These are phyloP conservation scores for Cercospora sp. DNA, from an alignment of 2,329 filamentous ascomycete genomes.

Conservation along the genomic window DNA sequence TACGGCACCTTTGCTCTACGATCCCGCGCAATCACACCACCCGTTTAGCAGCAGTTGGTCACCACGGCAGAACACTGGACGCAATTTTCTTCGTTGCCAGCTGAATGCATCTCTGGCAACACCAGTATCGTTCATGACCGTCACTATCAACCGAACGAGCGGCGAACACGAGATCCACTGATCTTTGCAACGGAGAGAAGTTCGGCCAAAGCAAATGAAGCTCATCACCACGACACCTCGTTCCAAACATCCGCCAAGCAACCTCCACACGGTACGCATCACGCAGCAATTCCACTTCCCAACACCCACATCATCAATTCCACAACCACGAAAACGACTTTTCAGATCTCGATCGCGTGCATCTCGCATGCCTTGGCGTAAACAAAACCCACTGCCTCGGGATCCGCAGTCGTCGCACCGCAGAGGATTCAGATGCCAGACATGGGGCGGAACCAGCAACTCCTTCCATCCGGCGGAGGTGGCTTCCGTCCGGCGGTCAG, in stretches of 20 bases:
- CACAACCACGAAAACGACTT: not conserved
- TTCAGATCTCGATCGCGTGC: not conserved
- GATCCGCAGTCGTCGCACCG: not conserved
- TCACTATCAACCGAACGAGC: not conserved
- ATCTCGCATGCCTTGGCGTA: not conserved
- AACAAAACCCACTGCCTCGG: not conserved
- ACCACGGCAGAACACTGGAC: not conserved
- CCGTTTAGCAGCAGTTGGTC: constrained; percentile 1
- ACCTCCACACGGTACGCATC: not conserved
- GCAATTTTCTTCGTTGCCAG: not conserved
- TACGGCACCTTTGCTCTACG: not conserved
- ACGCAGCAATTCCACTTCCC: not conserved
- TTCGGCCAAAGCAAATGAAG: not conserved
- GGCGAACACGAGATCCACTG: not conserved
- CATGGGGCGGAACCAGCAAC: not conserved
- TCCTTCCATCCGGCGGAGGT: not conserved
- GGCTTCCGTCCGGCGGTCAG: not conserved
- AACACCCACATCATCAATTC: not conserved
- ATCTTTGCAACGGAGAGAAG: not conserved
- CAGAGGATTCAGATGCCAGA: not conserved
- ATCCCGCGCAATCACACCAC: constrained; percentile 1
- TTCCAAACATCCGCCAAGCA: not conserved
- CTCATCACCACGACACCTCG: not conserved
- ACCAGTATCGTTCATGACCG: not conserved
- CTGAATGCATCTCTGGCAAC: not conserved